A percentile compares a stretch with the other conserved stretches of the same genome.
These are phyloP conservation scores for Narthecium ossifragum DNA, from an alignment of 106 monocot species.

Conservation along the genomic window DNA sequence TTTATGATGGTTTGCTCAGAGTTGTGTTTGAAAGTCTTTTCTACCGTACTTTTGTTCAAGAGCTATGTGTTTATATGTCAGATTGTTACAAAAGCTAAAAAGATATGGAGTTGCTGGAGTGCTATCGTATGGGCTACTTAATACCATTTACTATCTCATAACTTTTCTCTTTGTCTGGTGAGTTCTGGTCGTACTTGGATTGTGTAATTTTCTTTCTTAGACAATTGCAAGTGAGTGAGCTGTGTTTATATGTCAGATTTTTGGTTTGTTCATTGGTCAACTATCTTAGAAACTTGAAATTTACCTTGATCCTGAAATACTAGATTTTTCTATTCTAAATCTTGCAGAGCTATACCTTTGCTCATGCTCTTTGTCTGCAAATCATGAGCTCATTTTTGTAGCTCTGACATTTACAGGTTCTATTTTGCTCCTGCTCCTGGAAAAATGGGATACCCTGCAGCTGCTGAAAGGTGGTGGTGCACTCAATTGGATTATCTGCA, in stretches of 20 bases:
- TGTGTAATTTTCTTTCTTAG: too few relatives aligned
- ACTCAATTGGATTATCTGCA: neutral
- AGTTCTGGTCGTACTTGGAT: conserved; percentile 15
- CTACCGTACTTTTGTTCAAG: neutral
- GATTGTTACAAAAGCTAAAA: conserved; percentile 54
- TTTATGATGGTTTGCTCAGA: neutral
- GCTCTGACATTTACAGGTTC: conserved; percentile 44
- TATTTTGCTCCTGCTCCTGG: conserved; percentile 89
- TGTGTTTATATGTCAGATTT: too few relatives aligned
- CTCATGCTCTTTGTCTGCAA: too few relatives aligned
- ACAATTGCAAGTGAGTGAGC: too few relatives aligned
- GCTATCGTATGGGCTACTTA: conserved; percentile 81
- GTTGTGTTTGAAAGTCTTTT: neutral
- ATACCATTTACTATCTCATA: conserved; percentile 70
- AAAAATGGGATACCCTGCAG: conserved; percentile 67
- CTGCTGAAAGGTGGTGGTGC: conserved; percentile 53
- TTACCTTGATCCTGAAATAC: too few relatives aligned
- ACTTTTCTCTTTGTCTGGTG: conserved; percentile 86
- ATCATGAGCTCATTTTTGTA: too few relatives aligned
- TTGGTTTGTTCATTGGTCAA: too few relatives aligned
- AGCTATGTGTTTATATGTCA: conserved; percentile 19
- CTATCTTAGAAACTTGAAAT: too few relatives aligned
- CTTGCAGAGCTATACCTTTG: too few relatives aligned
- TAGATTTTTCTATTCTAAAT: too few relatives aligned
- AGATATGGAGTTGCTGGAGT: conserved; percentile 86